Conservation (phyloP, 2,329 filamentous ascomycete species). For the Pseudocercospora fuligena region DNA sequence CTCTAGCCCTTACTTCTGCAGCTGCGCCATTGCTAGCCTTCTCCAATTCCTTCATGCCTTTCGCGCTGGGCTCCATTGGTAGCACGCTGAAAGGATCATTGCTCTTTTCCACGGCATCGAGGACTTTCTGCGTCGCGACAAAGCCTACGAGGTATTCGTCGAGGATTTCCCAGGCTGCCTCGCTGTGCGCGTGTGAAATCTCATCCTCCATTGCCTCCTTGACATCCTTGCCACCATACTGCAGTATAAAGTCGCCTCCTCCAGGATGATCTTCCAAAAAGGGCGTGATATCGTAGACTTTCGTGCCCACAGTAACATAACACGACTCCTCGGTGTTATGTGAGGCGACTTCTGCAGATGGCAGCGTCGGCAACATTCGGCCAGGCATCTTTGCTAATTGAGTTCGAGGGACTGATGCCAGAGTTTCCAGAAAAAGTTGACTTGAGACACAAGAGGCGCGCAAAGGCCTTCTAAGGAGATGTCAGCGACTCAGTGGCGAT, state of each 20-base stretch:
- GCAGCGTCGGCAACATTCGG: slow-evolving; percentile 81
- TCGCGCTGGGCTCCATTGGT: slow-evolving; percentile 56
- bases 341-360: slow-evolving; percentile 76
- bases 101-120: slow-evolving; percentile 56
- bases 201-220: slow-evolving; percentile 80
- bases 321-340: slow-evolving; percentile 83
- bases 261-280: slow-evolving; percentile 92
- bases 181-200: slow-evolving; percentile 82
- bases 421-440: slow-evolving; percentile 1
- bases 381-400: slow-evolving; percentile 68
- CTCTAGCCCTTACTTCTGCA: slow-evolving; percentile 42
- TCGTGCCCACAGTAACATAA: slow-evolving; percentile 87
- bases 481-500: slow-evolving; percentile 5
- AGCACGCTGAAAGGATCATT: slow-evolving; percentile 55
- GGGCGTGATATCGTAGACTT: slow-evolving; percentile 93
- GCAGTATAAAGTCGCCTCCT: slow-evolving; percentile 82
- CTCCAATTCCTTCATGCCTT: slow-evolving; percentile 55
- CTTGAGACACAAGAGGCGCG: slow-evolving; percentile 7
- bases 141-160: slow-evolving; percentile 87
- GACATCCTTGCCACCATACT: slow-evolving; percentile 89
- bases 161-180: slow-evolving; percentile 93
- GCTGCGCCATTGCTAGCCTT: slow-evolving; percentile 54
- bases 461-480: slow-evolving; percentile 7
- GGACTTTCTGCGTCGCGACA: slow-evolving; percentile 64
- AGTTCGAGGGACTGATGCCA: slow-evolving; percentile 10